Base-by-base conservation (phyloP, 768 basidiomycete species). In the Boletus fagicola region DNA sequence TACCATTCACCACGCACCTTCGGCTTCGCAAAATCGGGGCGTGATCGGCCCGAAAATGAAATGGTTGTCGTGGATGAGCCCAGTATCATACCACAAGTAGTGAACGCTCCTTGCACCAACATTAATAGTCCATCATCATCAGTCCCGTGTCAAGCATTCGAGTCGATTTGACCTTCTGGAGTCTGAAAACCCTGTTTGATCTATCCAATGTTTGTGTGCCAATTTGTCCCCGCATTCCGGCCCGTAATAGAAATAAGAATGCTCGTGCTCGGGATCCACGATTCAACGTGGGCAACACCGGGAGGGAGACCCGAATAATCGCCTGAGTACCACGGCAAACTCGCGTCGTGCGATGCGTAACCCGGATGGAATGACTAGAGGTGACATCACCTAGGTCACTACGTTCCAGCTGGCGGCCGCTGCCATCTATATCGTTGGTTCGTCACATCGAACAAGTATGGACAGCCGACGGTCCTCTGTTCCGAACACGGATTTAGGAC, bases 341-440 rank as follows among this genome's bases (percentile, higher is more conserved):
- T 52, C 36, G 22, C 4, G 36, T 31, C 26, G 6, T 35, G 28
- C 18, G 30, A 39, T 4, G n/a, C 38, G 26, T n/a, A 13, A 46
- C 39, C 9, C 31, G n/a, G 18, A 40, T n/a, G n/a, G n/a, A 18
- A n/a, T 10, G 13, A n/a, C 16, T 4, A 40, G 39, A 16, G 18
- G 5, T 12, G n/a, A 9, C 38, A 15, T 51, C n/a, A 30, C 50
- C 28, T 30, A 36, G 9, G 33, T 15, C 6, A 43, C 26, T 9
- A 30, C 16, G 35, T 26, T 44, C 18, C 47, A 47, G 11, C 44
- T 45, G 38, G 45, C 51, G 56, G 51, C 51, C 55, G 55, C 12
- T 11, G 15, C 40, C 26, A 40, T n/a, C 38, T n/a, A 39, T 18
- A 39, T 39, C 16, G 18, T n/a, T 9, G 18, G 7, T 39, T 39